Base-by-base conservation (phyloP, 2,329 filamentous ascomycete species). In the Lachnellula hyalina region DNA sequence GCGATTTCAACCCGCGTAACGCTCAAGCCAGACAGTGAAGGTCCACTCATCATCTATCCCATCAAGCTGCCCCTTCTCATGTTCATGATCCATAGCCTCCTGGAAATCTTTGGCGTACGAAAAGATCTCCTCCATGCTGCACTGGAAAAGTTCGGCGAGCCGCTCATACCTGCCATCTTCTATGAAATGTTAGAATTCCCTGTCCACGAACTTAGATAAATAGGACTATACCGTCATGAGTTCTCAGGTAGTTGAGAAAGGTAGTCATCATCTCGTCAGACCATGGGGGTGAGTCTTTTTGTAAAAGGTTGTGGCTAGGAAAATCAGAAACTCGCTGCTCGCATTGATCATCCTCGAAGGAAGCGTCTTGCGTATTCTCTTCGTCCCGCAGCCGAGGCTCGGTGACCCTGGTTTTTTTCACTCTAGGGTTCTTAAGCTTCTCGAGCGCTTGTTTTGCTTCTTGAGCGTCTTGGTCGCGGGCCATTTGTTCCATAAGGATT, bases 41-140 rank as follows among this genome's bases (percentile, higher is more conserved):
- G 62, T 64, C 63, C 63, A 66, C 3, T 51, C 51, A 49, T 65
- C 59, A 1, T 46, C 25, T n/a, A 14, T 21, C 3, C 21, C 49
- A 46, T 54, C 54, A 23, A 61, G 52, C 4, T 42, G 23, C 0
- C 61, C 61, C 6, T 56, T 49, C 17, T 55, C 58, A 40, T 65
- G 62, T 3, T 32, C 47, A 15, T 46, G 25, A 51, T 65, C 59
- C 51, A 66, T 58, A 1, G 49, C 51, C 8, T 59, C 59, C 47
- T 67, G 65, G 11, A 68, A 49, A 1, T 66, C 63, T 21, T 59
- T 62, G 5, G 66, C 67, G 50, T 58, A 57, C 0, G 51, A 55
- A 49, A 67, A 65, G 3, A 68, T 59, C 4, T 68, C 65, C 17
- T 67, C 67, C 36, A 67, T 54, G 38, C 57, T 64, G 21, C 60